Percentiles rank a stretch among this genome's conserved stretches.
Evolutionary conservation across 192 early-diverging fungal genomes (phyloP).

Genomic region (Coemansia sp.): DNA sequence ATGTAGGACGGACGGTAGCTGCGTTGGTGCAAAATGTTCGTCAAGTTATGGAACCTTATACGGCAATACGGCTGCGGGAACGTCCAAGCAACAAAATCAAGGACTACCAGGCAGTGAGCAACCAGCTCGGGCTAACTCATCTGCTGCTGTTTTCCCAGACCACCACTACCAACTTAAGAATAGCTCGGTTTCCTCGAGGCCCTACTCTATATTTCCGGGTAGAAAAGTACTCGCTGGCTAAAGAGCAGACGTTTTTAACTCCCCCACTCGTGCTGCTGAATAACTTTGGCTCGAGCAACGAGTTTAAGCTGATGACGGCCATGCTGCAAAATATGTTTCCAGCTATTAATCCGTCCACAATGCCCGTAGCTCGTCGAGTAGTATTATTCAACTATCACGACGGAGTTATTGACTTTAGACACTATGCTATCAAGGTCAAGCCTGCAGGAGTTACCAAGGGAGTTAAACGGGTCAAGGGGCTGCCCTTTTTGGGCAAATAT

Average conservation of each 20-base stretch:
- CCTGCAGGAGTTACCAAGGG: constrained; percentile 86
- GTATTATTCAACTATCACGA: constrained; percentile 88
- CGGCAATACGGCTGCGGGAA: constrained; percentile 84
- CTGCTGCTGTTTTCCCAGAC: constrained; percentile 86
- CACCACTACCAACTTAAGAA: constrained; percentile 76
- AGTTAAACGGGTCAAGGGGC: constrained; percentile 73
- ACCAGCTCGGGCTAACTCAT: constrained; percentile 83
- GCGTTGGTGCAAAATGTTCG: constrained; percentile 82
- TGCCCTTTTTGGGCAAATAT: constrained; percentile 76
- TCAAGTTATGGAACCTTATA: constrained; percentile 91
- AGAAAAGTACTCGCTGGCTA: constrained; percentile 71
- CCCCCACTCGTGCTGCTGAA: constrained; percentile 71
- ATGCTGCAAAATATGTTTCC: constrained; percentile 98
- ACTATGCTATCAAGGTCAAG: constrained; percentile 87
- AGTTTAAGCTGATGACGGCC: constrained; percentile 86
- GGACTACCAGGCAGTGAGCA: constrained; percentile 88
- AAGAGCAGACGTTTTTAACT: constrained; percentile 77
- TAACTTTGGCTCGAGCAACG: constrained; percentile 43
- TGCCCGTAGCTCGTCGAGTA: constrained; percentile 89
- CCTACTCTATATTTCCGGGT: constrained; percentile 91
- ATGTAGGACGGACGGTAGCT: constrained; percentile 71
- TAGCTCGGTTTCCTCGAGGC: constrained; percentile 83
- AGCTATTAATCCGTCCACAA: constrained; percentile 90
- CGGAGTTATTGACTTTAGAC: constrained; percentile 85
- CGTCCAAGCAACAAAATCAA: constrained; percentile 86